Conservation (phyloP, 2,329 filamentous ascomycete genomes). For the Scedosporium boydii region DNA sequence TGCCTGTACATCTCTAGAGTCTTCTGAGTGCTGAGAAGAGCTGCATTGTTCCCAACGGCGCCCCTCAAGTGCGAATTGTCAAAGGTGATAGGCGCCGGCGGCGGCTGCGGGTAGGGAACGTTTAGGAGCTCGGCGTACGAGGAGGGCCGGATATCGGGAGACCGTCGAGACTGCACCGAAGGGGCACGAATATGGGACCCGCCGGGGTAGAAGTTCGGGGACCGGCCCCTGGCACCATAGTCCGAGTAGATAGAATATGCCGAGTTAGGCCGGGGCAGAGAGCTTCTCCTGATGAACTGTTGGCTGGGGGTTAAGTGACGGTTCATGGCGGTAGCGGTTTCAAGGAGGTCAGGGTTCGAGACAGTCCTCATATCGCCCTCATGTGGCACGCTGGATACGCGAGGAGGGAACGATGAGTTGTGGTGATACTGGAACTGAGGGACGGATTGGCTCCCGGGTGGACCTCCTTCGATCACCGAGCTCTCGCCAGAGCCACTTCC, state of each 20-base stretch:
- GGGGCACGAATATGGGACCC: constrained; percentile 35
- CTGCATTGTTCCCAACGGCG: constrained; percentile 80
- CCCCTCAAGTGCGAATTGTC: constrained; percentile 75
- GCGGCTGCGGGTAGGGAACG: constrained; percentile 71
- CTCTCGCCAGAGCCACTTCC: constrained; percentile 33
- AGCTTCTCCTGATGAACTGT: constrained; percentile 43
- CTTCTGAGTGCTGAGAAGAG: constrained; percentile 80
- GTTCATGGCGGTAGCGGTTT: constrained; percentile 41
- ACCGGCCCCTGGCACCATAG: constrained; percentile 52
- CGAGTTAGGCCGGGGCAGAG: constrained; percentile 61
- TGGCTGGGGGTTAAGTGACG: constrained; percentile 55
- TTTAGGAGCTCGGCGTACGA: constrained; percentile 54
- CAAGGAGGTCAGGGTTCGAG: constrained; percentile 42
- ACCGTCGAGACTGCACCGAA: constrained; percentile 42
- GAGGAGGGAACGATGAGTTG: constrained; percentile 36
- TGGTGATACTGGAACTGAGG: constrained; percentile 56
- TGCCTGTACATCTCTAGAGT: constrained; percentile 96
- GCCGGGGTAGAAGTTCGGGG: constrained; percentile 34
- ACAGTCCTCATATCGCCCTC: constrained; percentile 31
- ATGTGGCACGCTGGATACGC: constrained; percentile 31
- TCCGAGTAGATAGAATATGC: constrained; percentile 70
- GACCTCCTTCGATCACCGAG: constrained; percentile 37
- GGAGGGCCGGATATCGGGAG: constrained; percentile 42
- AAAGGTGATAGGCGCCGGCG: constrained; percentile 54
- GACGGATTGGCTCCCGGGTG: constrained; percentile 33